These are phyloP conservation scores for Mortierella sp. DNA, from an alignment of 371 early-diverging fungal species.

Conservation along the genomic window DNA sequence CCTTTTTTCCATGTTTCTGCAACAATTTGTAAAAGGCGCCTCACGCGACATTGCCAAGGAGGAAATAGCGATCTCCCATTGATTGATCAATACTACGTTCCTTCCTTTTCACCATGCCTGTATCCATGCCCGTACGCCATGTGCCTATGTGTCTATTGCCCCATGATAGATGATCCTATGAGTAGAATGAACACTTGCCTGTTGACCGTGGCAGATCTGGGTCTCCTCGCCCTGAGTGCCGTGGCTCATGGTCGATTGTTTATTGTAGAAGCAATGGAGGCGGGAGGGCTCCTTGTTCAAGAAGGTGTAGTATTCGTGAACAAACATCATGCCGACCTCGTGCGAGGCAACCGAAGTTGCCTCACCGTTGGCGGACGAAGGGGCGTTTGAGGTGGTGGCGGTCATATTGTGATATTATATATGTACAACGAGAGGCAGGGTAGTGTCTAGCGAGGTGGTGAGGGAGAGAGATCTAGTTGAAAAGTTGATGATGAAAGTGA, in stretches of 20 bases:
- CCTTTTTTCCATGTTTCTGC: not conserved
- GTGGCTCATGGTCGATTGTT: conserved; percentile 83
- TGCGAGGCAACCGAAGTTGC: conserved; percentile 20
- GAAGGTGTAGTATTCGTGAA: conserved; percentile 95
- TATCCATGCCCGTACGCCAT: not conserved
- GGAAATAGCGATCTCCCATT: not conserved
- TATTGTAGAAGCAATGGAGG: conserved; percentile 91
- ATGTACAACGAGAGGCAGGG: conserved; percentile 26
- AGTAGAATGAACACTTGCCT: conserved; percentile 62
- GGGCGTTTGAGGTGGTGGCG: conserved; percentile 18
- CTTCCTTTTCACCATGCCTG: not conserved
- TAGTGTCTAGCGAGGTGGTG: not conserved
- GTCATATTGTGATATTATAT: conserved; percentile 40
- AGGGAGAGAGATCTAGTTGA: conserved; percentile 20
- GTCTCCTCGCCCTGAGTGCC: conserved; percentile 87
- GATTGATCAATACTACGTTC: not conserved
- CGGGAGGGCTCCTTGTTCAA: conserved; percentile 87
- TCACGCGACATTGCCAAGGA: conserved; percentile 14
- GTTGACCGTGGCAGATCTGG: conserved; percentile 74
- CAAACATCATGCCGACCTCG: conserved; percentile 95
- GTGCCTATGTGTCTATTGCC: not conserved
- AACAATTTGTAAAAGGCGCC: not conserved
- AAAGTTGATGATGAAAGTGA: not conserved
- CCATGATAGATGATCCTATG: not conserved
- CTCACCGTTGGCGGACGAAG: conserved; percentile 21